Evolutionary conservation across 2,329 filamentous ascomycete genomes (phyloP).

Genomic region (Kalaharituber pfeilii): DNA sequence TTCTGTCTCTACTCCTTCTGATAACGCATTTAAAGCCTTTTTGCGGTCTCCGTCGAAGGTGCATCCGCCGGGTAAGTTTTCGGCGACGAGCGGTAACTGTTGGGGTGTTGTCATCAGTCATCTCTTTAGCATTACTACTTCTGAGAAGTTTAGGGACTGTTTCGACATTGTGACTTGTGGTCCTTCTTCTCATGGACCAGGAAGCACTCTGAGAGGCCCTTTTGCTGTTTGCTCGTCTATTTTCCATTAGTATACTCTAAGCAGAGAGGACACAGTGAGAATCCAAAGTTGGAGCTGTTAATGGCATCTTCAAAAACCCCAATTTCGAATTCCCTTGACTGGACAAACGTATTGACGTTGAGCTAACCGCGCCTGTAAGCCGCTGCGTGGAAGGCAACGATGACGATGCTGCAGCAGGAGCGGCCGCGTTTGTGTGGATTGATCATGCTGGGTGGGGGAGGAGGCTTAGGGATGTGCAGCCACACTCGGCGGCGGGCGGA

Average conservation of each 20-base stretch:
- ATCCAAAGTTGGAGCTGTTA: conserved; percentile 34
- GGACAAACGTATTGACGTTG: conserved; percentile 71
- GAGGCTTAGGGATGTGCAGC: too few species aligned
- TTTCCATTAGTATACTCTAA: conserved; percentile 23
- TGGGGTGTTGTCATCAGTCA: conserved; percentile 81
- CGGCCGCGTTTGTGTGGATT: too few species aligned
- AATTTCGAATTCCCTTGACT: conserved; percentile 78
- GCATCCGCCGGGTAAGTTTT: conserved; percentile 31
- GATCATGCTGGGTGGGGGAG: too few species aligned
- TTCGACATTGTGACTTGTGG: conserved; percentile 89
- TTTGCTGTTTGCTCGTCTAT: conserved; percentile 40
- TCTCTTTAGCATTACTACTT: conserved; percentile 50
- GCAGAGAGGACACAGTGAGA: neutral
- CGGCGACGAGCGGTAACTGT: conserved; percentile 44
- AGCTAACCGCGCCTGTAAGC: too few species aligned
- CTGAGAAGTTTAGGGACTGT: conserved; percentile 65
- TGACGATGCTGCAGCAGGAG: too few species aligned
- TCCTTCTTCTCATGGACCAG: conserved; percentile 63
- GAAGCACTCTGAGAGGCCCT: conserved; percentile 87
- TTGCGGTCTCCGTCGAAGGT: conserved; percentile 56
- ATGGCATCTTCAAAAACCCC: conserved; percentile 68
- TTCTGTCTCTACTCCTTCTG: conserved; percentile 27
- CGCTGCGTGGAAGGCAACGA: too few species aligned
- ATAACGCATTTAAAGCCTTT: conserved; percentile 47
- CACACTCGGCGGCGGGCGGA: too few species aligned